Percentiles rank a stretch among this genome's conserved stretches.
These are phyloP conservation scores for Cyberlindnera bimundalis DNA, from an alignment of 805 yeast species.

Conservation along the genomic window DNA sequence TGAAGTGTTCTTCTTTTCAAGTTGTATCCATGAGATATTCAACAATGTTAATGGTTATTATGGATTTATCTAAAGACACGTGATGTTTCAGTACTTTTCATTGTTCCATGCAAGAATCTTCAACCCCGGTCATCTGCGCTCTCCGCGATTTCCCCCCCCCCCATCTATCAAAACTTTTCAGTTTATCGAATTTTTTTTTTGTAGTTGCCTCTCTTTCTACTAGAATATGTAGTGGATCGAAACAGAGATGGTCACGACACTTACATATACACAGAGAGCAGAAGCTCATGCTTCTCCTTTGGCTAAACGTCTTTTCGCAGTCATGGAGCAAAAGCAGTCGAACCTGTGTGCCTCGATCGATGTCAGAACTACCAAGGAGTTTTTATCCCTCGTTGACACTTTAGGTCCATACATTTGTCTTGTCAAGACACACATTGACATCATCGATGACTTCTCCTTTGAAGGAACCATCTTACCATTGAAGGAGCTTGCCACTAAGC, in stretches of 20 bases:
- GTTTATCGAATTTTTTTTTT: neutral
- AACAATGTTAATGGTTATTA: too few species aligned
- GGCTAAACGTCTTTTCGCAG: conserved; percentile 65
- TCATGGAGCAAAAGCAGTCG: conserved; percentile 78
- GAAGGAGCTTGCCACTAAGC: conserved; percentile 67
- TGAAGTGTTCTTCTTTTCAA: too few species aligned
- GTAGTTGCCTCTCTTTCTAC: neutral
- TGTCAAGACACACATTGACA: conserved; percentile 93
- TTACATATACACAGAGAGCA: conserved; percentile 68
- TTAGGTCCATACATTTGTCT: conserved; percentile 91
- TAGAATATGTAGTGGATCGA: neutral
- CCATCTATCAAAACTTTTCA: conserved; percentile 12
- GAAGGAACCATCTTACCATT: conserved; percentile 79
- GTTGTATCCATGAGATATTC: too few species aligned
- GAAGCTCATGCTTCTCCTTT: conserved; percentile 68
- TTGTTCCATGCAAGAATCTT: too few species aligned
- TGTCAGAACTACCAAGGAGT: conserved; percentile 74
- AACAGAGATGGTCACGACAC: conserved; percentile 23
- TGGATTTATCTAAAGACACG: too few species aligned
- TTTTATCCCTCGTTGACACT: conserved; percentile 65
- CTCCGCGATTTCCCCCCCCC: too few species aligned
- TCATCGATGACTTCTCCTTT: conserved; percentile 81
- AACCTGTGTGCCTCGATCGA: conserved; percentile 95
- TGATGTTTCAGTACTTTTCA: too few species aligned
- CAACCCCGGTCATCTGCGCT: too few species aligned